Evolutionary conservation across 208 protist species (phyloP).

Genomic region (Phytomonas francai): DNA sequence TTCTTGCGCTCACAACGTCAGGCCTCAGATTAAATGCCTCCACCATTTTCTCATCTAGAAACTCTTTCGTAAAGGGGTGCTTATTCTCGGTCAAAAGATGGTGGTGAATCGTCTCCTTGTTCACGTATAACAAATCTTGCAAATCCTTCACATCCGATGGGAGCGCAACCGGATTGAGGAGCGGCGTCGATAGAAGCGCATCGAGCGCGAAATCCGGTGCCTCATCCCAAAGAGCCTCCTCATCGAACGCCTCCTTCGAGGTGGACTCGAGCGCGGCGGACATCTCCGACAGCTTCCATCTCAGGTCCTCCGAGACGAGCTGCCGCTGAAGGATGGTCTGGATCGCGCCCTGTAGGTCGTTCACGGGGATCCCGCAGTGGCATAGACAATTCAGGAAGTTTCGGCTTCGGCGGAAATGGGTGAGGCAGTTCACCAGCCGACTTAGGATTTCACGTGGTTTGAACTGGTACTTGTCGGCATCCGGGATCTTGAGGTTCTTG

Average conservation of each 20-base stretch:
- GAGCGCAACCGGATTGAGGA: conserved; percentile 69
- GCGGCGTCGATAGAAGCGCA: conserved; percentile 71
- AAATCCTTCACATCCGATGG: conserved; percentile 78
- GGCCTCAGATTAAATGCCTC: conserved; percentile 67
- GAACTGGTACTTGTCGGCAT: conserved; percentile 73
- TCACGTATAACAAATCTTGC: conserved; percentile 70
- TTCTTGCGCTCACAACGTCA: conserved; percentile 41
- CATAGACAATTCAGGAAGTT: conserved; percentile 74
- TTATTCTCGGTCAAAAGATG: conserved; percentile 78
- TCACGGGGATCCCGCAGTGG: conserved; percentile 62
- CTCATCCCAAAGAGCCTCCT: conserved; percentile 80
- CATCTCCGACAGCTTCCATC: conserved; percentile 64
- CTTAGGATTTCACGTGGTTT: conserved; percentile 68
- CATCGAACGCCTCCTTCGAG: conserved; percentile 49
- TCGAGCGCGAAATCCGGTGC: conserved; percentile 82
- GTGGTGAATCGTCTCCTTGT: conserved; percentile 81
- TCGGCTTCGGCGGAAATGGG: conserved; percentile 54
- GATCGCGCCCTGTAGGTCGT: conserved; percentile 50
- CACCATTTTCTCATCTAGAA: conserved; percentile 79
- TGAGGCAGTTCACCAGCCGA: conserved; percentile 73
- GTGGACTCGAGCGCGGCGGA: conserved; percentile 28
- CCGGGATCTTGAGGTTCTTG: conserved; percentile 69
- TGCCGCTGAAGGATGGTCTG: conserved; percentile 46
- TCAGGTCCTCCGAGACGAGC: conserved; percentile 52
- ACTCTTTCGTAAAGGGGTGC: conserved; percentile 86